Conservation (phyloP, 345 rosid species). For the Laguncularia racemosa region DNA sequence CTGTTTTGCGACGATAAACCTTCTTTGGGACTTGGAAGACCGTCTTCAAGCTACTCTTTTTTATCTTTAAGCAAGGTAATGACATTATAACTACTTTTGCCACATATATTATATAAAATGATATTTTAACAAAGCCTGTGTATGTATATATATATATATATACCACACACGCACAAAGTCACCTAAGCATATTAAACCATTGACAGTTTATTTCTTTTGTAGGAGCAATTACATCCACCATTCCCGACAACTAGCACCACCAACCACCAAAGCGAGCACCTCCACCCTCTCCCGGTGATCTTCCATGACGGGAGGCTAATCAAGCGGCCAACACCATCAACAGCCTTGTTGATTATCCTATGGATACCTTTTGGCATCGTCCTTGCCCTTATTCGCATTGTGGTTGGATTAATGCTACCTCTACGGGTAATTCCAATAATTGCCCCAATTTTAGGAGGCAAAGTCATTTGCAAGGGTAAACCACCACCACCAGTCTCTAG, state of each 20-base stretch:
- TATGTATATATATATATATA: too few relatives aligned
- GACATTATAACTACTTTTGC: not conserved
- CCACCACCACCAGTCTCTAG: conserved; percentile 44
- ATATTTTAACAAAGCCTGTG: too few relatives aligned
- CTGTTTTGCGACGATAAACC: conserved; percentile 48
- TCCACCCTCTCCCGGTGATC: conserved; percentile 68
- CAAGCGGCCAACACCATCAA: conserved; percentile 67
- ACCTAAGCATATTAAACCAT: not conserved
- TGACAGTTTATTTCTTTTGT: not conserved
- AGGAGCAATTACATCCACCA: conserved; percentile 63
- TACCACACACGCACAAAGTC: too few relatives aligned
- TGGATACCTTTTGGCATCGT: conserved; percentile 85
- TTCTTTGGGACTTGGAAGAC: conserved; percentile 41
- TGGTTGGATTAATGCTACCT: conserved; percentile 46
- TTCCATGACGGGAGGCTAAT: conserved; percentile 93
- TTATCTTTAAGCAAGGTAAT: conserved; percentile 62
- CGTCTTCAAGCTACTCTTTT: conserved; percentile 24
- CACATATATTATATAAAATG: too few relatives aligned
- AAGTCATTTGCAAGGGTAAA: conserved; percentile 63
- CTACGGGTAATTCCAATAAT: conserved; percentile 52
- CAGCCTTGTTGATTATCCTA: conserved; percentile 56
- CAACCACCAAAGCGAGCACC: conserved; percentile 16
- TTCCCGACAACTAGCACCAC: conserved; percentile 6
- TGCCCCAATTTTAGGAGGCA: conserved; percentile 46
- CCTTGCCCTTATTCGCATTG: conserved; percentile 47